Evolutionary conservation across 2,329 filamentous ascomycete genomes (phyloP).

Genomic region (Neofusicoccum kwambonambiense): DNA sequence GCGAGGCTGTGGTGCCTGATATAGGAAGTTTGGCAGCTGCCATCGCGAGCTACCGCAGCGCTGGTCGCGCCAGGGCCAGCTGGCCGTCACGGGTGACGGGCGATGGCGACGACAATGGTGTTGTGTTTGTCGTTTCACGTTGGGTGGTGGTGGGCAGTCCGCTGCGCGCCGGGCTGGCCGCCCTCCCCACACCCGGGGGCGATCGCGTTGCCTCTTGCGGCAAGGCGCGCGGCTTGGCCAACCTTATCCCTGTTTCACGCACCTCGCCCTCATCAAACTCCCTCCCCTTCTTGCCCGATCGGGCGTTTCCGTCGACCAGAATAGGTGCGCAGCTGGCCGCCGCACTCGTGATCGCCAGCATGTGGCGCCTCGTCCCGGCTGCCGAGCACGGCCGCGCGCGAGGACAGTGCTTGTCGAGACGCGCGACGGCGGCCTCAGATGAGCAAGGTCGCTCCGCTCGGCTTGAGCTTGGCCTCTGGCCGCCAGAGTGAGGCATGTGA

Average conservation of each 20-base stretch:
- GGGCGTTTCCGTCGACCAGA: neutral
- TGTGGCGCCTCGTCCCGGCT: no score
- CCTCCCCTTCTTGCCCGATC: neutral
- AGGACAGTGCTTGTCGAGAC: no score
- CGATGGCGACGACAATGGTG: neutral
- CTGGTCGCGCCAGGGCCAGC: neutral
- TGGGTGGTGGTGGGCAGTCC: neutral
- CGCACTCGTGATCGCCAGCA: no score
- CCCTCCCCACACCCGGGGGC: neutral
- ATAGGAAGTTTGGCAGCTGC: neutral
- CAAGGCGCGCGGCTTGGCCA: neutral
- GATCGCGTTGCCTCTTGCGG: neutral
- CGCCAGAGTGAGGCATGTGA: no score
- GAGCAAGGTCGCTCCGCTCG: no score
- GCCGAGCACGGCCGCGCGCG: no score
- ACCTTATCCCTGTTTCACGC: conserved; percentile 6
- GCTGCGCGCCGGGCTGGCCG: no score
- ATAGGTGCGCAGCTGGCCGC: neutral
- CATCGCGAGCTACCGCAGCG: neutral
- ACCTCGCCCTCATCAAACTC: conserved; percentile 6
- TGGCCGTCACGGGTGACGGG: neutral
- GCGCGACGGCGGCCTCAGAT: no score
- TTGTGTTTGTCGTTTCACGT: conserved; percentile 4
- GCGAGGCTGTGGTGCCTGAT: neutral
- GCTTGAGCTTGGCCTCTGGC: no score